These are phyloP conservation scores for Xerocomus spinulosus DNA, from an alignment of 768 basidiomycete genomes.

Conservation along the genomic window DNA sequence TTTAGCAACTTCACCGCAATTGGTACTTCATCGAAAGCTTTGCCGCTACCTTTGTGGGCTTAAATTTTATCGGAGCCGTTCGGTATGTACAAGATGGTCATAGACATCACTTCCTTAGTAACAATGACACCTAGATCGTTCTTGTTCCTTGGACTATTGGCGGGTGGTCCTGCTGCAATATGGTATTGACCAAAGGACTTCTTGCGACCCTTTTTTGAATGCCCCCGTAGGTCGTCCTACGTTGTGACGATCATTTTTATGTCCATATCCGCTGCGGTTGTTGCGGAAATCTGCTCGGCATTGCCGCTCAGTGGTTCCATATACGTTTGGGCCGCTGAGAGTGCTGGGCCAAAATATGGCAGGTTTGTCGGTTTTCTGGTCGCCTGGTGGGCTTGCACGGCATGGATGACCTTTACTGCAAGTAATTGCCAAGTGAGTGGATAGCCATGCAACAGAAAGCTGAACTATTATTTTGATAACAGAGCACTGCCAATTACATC, in stretches of 20 bases:
- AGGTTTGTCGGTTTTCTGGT: conserved; percentile 86
- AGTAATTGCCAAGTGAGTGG: conserved; percentile 74
- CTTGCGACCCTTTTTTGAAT: conserved; percentile 10
- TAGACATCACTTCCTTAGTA: conserved; percentile 1
- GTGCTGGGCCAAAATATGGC: conserved; percentile 82
- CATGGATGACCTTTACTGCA: conserved; percentile 95
- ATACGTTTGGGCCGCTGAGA: conserved; percentile 93
- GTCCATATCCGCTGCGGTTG: conserved; percentile 79
- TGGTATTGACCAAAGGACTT: conserved; percentile 43
- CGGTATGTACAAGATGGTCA: conserved; percentile 42
- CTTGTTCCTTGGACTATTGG: conserved; percentile 75
- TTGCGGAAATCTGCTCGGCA: conserved; percentile 90
- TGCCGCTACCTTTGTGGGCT: conserved; percentile 81
- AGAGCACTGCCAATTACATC: conserved; percentile 88
- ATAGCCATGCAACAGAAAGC: background rate
- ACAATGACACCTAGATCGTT: conserved; percentile 46
- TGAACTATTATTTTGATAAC: conserved; percentile 1
- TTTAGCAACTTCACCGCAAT: conserved; percentile 77
- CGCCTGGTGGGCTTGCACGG: conserved; percentile 91
- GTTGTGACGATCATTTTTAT: conserved; percentile 80
- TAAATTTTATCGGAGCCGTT: conserved; percentile 87
- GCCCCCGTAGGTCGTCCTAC: conserved; percentile 70
- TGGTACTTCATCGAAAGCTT: conserved; percentile 85
- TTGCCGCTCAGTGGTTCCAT: conserved; percentile 86
- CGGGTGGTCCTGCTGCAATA: conserved; percentile 84